phyloP scores from a whole-genome alignment of 495 filamentous ascomycete species.

The Penicillium verhagenii region DNA sequence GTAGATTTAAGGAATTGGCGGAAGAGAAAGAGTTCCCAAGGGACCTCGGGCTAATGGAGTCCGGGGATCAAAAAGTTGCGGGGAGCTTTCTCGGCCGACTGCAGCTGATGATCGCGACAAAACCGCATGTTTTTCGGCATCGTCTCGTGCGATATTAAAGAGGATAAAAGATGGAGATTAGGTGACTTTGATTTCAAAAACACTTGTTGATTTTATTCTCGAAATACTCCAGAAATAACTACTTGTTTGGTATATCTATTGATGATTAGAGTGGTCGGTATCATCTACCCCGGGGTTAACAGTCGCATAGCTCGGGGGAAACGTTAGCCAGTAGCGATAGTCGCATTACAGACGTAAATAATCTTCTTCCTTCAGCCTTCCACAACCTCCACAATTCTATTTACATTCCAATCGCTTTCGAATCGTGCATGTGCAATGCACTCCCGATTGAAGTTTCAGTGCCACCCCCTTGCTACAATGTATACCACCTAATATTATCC shows the following conservation, averaged over 20 bases:
- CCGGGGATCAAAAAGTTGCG: constrained; percentile 27
- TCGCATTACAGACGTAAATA: background rate
- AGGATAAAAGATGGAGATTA: no score
- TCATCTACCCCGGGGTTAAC: background rate
- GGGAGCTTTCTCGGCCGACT: constrained; percentile 31
- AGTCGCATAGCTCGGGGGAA: background rate
- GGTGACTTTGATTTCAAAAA: no score
- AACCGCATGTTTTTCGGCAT: background rate
- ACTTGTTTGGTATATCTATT: no score
- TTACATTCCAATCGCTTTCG: no score
- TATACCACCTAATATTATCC: no score
- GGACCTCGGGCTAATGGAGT: constrained; percentile 34
- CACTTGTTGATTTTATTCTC: no score
- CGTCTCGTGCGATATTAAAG: background rate
- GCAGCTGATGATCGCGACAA: background rate
- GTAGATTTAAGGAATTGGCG: background rate
- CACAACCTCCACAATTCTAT: background rate
- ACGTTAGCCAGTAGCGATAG: background rate
- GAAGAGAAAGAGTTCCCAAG: constrained; percentile 3
- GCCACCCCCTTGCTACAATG: no score
- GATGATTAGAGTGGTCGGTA: background rate
- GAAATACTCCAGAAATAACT: no score
- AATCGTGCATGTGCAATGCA: no score
- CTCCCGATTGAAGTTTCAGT: no score
- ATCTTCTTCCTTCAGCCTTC: background rate